A percentile compares a stretch with the other conserved stretches of the same genome.
Evolutionary conservation across 164 flowering plant genomes (phyloP).

Genomic region (Vitis cinerea): DNA sequence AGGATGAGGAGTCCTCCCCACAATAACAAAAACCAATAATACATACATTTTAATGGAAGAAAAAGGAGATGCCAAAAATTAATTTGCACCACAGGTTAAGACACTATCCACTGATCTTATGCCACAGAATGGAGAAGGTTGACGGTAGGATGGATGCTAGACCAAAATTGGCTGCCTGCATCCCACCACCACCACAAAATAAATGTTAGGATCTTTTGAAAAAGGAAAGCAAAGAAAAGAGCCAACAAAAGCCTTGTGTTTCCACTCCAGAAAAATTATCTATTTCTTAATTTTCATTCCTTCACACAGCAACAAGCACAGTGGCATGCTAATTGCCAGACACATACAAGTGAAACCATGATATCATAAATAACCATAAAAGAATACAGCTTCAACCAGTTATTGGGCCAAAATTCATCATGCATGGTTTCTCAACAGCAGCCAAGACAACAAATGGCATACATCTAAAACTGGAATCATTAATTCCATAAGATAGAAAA

Average conservation of each 20-base stretch:
- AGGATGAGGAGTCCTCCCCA: too few species aligned
- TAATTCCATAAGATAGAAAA: not conserved
- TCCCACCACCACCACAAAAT: too few species aligned
- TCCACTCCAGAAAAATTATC: too few species aligned
- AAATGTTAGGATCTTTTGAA: too few species aligned
- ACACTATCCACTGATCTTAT: not conserved
- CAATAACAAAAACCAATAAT: not conserved
- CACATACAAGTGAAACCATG: too few species aligned
- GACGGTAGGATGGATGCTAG: not conserved
- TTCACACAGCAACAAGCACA: too few species aligned
- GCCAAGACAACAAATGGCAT: not conserved
- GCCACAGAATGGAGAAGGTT: not conserved
- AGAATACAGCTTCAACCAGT: not conserved
- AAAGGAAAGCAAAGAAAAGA: too few species aligned
- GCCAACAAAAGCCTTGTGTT: not conserved
- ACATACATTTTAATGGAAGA: not conserved
- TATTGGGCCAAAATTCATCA: not conserved
- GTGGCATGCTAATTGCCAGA: too few species aligned
- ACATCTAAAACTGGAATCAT: not conserved
- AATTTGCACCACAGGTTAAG: too few species aligned
- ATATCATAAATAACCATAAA: too few species aligned
- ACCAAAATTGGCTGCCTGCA: too few species aligned
- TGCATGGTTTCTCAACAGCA: not conserved
- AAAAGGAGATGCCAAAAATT: not conserved
- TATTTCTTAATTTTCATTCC: too few species aligned